A percentile compares a stretch with the other conserved stretches of the same genome.
Evolutionary conservation across 768 basidiomycete genomes (phyloP).

Genomic region (Kondoa malvinella): DNA sequence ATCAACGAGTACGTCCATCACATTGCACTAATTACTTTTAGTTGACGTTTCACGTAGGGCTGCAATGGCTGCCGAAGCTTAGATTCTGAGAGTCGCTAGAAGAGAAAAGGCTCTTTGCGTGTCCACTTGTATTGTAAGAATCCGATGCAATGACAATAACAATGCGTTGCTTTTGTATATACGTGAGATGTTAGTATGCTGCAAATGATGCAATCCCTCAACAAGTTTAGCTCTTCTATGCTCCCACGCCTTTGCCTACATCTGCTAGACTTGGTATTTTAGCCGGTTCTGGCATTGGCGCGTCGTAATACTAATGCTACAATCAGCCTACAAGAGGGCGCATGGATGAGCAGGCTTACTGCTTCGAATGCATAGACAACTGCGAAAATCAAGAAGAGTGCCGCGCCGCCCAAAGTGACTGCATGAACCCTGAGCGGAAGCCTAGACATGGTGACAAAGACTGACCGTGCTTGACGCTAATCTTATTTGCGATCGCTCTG

Average conservation of each 20-base stretch:
- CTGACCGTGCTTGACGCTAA: conserved; percentile 56
- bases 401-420: conserved; percentile 72
- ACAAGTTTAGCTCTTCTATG: not conserved
- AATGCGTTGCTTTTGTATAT: not conserved
- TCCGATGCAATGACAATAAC: not conserved
- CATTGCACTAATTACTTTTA: not conserved
- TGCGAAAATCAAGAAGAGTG: conserved; percentile 68
- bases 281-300: not conserved
- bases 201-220: not conserved
- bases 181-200: not conserved
- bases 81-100: not conserved
- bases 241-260: not conserved
- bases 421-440: not conserved
- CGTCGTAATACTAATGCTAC: not conserved
- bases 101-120: not conserved
- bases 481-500: conserved; percentile 75
- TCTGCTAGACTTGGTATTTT: not conserved
- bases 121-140: not conserved
- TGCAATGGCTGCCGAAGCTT: conserved; percentile 8
- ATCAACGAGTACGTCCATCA: conserved; percentile 11
- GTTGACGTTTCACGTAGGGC: not conserved
- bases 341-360: not conserved
- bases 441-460: not conserved
- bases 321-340: not conserved
- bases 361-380: conserved; percentile 27